These are phyloP conservation scores for Kwoniella dejecticola DNA, from an alignment of 768 basidiomycete genomes.

Conservation along the genomic window DNA sequence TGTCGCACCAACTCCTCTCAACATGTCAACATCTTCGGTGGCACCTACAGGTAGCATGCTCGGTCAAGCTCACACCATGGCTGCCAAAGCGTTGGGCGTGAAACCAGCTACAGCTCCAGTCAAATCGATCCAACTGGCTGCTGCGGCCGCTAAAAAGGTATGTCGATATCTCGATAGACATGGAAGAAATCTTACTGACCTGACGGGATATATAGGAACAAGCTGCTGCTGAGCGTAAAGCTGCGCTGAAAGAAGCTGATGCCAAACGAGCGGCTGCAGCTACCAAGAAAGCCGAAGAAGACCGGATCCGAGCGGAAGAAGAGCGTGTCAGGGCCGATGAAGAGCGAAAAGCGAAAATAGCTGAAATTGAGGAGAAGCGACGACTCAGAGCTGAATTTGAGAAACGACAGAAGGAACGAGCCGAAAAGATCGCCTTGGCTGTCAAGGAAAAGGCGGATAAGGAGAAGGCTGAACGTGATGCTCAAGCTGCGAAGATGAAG, in stretches of 20 bases:
- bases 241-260: constrained; percentile 74
- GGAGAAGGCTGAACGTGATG: constrained; percentile 32
- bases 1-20: constrained; percentile 15
- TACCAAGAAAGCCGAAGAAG: constrained; percentile 76
- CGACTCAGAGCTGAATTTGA: constrained; percentile 23
- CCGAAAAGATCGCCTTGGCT: constrained; percentile 25
- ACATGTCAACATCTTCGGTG: constrained; percentile 27
- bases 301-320: constrained; percentile 29
- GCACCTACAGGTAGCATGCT: constrained; percentile 11
- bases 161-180: too few relatives aligned
- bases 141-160: constrained; percentile 87
- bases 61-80: constrained; percentile 27
- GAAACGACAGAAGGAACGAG: constrained; percentile 25
- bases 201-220: constrained; percentile 67
- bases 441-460: constrained; percentile 40
- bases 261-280: constrained; percentile 68
- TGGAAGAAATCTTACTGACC: constrained; percentile 26
- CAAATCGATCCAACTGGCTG: constrained; percentile 79
- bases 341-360: constrained; percentile 48
- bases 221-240: constrained; percentile 80
- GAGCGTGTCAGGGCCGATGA: constrained; percentile 27
- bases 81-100: constrained; percentile 37
- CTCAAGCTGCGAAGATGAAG: constrained; percentile 32
- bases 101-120: constrained; percentile 56
- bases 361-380: constrained; percentile 63